Base-by-base conservation (phyloP, 2,329 filamentous ascomycete genomes). In the Curvularia eragrostidis region DNA sequence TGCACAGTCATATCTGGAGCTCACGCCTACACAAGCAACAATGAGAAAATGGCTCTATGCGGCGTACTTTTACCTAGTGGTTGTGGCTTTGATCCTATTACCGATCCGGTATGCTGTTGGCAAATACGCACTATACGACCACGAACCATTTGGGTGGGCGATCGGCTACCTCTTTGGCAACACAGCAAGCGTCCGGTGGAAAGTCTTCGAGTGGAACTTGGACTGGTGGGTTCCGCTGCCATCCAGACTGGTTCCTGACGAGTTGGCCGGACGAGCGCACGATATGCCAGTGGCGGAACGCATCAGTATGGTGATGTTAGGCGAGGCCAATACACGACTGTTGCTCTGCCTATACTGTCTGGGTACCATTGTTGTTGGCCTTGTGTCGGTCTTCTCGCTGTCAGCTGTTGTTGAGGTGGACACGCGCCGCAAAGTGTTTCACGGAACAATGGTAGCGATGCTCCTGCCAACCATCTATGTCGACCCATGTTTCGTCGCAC, bases 401-500 rank as follows among this genome's bases (percentile, higher is more conserved):
- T 91, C 89, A 39, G 82, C 87, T 3, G 81, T 91, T 48, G 93
- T 91, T 65, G 93, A 97, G 77, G 94, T 99, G 46, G 95, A 99
- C 78, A 99, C 95, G 1, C 87, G 95, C 48, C 88, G 95, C 49
- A 99, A 99, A 77, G 91, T 98, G 23, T 99, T 99, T 75, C 95
- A 99, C 76, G 96, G 96, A 66, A 97, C 94, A 84, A 98, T 98
- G 90, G 94, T 98, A 7, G 87, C 88, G 54, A 97, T 99, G 91
- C 89, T 99, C 54, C 83, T 98, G 1, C 93, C 95, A 0, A 87
- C 91, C 1, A 91, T 89, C 2, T 97, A 88, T 73, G 80, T 98
- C 62, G 95, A 99, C 75, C 94, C 95, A 0, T 83, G 89, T 39
- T 98, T 91, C 75, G 88, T 89, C 48, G 87, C 90, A 1, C 81